Base-by-base conservation (phyloP, 108 stramenopile species). In the Cyclotella cryptica region DNA sequence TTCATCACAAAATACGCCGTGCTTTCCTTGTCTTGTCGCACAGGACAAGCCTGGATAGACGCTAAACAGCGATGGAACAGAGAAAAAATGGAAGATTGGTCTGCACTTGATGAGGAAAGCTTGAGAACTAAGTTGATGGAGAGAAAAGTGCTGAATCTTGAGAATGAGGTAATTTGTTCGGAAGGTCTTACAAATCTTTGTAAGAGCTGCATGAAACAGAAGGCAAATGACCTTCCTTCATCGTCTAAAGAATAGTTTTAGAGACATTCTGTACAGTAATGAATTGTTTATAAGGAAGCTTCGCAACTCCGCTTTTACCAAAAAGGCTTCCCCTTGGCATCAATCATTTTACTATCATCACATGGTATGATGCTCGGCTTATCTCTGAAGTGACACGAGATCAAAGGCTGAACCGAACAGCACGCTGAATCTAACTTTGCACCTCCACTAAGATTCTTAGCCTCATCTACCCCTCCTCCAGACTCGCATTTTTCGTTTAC, bases 51-150 rank as follows among this genome's bases (percentile, higher is more conserved):
- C 12, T 66, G 89, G 39, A 49, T 61, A 15, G 84, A 78, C 28
- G 86, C 88, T 13, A 75, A 68, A 39, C 61, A 72, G 69, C 62
- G 71, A 41, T 67, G 74, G 58, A 63, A 51, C 35, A 60, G 57
- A 70, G 79, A 83, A 62, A 81, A 68, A 44, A 65, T 60, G 43
- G 80, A 80, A 10, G 93, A 95, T 71, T 95, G 93, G 93, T 89
- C 88, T 66, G 78, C 83, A 7, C 62, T 90, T 18, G 74, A 72
- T 44, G 69, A 78, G 19, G 84, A 86, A 8, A 86, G 70, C 10
- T 72, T 95, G 63, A 66, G 73, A 64, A 51, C 71, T 18, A 84
- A 86, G 69, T 67, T 95, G 45, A 74, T 90, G 10, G 77, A 78
- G 35, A 70, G 77, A 30, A 84, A 81, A 46, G 85, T 80, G 7